Evolutionary conservation across 2,329 filamentous ascomycete genomes (phyloP), one percentile per base, ranked within the genome.

Genomic region (Simplicillium aogashimaense): DNA sequence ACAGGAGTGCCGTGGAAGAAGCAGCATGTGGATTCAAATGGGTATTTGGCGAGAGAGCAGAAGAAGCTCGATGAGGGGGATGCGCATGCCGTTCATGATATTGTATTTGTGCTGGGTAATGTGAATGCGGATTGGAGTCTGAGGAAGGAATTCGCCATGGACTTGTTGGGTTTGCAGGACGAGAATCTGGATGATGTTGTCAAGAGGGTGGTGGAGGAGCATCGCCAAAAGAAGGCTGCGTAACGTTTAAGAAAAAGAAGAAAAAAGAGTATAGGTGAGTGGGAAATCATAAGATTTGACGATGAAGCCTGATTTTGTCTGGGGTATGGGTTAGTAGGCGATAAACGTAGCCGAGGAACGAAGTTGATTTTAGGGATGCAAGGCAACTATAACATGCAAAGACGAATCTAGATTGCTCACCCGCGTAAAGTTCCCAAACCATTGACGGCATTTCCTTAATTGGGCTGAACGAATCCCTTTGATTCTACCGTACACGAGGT

Each of bases 21-120:
- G 10, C 41, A 54, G 25, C 44, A 55, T 17, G 40, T 59, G 1
- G 58, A 68, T 34, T 63, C 63, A 0, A 59, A 64, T 9, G 49
- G 50, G 1, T 71, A 63, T 34, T 56, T 73, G 10, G 48, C 52
- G 18, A 50, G 59, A 33, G 50, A 64, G 37, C 64, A 62, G 50
- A 46, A 44, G 7, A 53, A 53, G 41, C 60, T 58, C n/a, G 58
- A 67, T 12, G 53, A 49, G 1, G 67, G 60, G 1, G 55, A 68
- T 28, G 46, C 43, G 13, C 53, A 53, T 2, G 62, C 65, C 0
- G 51, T 66, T 28, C 66, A 71, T 50, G 63, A 70, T 35, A 56
- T 72, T 44, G 69, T 72, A 3, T 73, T 69, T 45, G 69, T 66
- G 29, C 51, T 72, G 2, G 68, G 69, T 2, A 59, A 64, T 0